Evolutionary conservation across 176 grass and related monocot genomes (phyloP), one percentile per base, ranked within the genome.

Genomic region (Eragrostis nindensis): DNA sequence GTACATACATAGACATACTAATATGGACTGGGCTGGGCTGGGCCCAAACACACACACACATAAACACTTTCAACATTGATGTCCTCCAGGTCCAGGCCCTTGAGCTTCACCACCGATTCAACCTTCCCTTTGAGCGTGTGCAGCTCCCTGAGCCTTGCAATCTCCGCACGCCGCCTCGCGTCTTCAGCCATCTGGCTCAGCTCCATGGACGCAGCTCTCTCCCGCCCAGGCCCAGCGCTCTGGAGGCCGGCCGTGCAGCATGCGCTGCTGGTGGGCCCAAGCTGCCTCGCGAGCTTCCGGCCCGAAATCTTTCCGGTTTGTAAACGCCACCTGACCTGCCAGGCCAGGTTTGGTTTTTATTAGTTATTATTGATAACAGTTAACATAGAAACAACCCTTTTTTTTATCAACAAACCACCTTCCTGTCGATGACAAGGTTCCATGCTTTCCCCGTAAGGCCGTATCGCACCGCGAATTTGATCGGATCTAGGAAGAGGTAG

Each of bases 101-200:
- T 93, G 0, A 90, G 77, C n/a, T 62, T 93, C 1, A 57, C 87
- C 1, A 87, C 77, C 0, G 85, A 82, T 40, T 93, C 91, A 30
- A 87, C 87, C 52, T 85, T 89, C 3, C 84, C 91, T 77, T 93
- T 93, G 24, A 93, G 84, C 0, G 91, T 93, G 81, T 71, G 87
- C 9, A 93, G 55, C 9, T 87, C 87, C 55, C 87, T 78, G 39
- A 93, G 15, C 70, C 84, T 80, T 64, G 87, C 49, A 42, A 93
- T 85, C 77, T 90, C 91, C 0, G 91, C 91, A 11, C 85, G 87
- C 68, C 91, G 56, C 22, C 76, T 82, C 1, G 87, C 79, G 6
- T 90, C 87, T 62, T 94, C 88, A 7, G 70, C 91, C 85, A 94
- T 90, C 22, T 90, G 82, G 3, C 49, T 59, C 10, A 75, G 83